Base-by-base conservation (phyloP, 2,329 filamentous ascomycete species). In the Daldinia sp. region DNA sequence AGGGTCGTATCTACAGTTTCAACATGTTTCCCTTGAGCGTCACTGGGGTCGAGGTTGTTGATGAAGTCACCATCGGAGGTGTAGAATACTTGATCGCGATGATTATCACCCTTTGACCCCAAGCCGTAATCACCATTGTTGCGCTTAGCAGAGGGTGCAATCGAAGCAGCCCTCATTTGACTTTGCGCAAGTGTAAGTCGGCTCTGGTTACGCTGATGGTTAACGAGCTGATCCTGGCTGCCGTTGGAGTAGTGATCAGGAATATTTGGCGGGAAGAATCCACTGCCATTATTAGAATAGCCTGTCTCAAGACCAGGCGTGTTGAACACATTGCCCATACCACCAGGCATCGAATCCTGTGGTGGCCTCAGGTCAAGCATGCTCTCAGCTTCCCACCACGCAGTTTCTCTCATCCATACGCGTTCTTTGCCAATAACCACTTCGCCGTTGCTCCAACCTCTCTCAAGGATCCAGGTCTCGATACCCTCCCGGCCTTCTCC, bases 381-480 rank as follows among this genome's bases (percentile, higher is more conserved):
- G 68, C 89, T 93, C 82, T 99, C 96, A 4, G 94, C 95, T 80
- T 98, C 95, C 95, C 95, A 98, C 95, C 96, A 99, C 1, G 94
- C 92, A 64, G 84, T 87, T 80, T 99, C 96, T 56, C 95, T 89
- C 84, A 98, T 94, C 96, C 96, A 99, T 46, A 99, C 90, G 35
- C 96, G 92, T 79, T 98, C 94, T 65, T 90, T 90, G 62, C 96
- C 96, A 35, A 98, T 85, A 4, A 97, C 89, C 1, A 98, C 94
- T 81, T 98, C 96, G 42, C 96, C 96, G 74, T 99, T 99, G 82
- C 93, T 98, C 96, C 96, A 99, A 1, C 96, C 96, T 65, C 96
- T 90, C 81, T 98, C 94, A 56, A 98, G 86, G 65, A 97, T 87
- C 93, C 95, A 99, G 75, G 88, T 97, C 77, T 98, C 93, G 60